These are phyloP conservation scores for Leccinum uliginosum DNA, from an alignment of 768 basidiomycete species.

Conservation along the genomic window DNA sequence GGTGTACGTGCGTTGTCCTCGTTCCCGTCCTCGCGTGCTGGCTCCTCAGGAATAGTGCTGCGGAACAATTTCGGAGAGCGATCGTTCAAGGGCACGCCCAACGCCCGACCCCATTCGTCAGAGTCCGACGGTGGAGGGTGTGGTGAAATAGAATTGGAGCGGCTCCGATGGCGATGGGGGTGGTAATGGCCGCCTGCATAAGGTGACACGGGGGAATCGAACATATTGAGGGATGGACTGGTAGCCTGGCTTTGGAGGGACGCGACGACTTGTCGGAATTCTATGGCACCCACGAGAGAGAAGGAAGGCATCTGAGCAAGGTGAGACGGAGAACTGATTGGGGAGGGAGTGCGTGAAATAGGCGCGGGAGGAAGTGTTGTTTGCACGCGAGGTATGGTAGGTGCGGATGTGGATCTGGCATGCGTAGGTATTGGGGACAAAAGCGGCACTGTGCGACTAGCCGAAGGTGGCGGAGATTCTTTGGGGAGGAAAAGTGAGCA, in stretches of 20 bases:
- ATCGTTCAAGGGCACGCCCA: constrained; percentile 49
- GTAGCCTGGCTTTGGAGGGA: constrained; percentile 71
- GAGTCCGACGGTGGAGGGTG: constrained; percentile 23
- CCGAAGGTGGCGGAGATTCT: constrained; percentile 10
- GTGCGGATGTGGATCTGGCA: constrained; percentile 36
- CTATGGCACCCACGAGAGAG: constrained; percentile 91
- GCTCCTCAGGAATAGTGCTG: constrained; percentile 24
- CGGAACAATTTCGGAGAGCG: constrained; percentile 38
- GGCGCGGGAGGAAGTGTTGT: constrained; percentile 40
- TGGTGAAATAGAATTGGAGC: constrained; percentile 32
- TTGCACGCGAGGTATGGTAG: constrained; percentile 35
- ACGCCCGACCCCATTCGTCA: constrained; percentile 49
- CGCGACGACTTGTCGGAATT: constrained; percentile 89
- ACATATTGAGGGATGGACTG: constrained; percentile 52
- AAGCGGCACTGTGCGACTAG: constrained; percentile 15
- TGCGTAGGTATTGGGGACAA: constrained; percentile 34
- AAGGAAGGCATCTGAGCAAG: constrained; percentile 69
- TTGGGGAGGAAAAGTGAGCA: constrained; percentile 2
- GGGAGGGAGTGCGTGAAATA: constrained; percentile 46
- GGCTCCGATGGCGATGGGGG: constrained; percentile 28
- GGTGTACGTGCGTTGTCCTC: constrained; percentile 16
- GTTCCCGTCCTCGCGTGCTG: constrained; percentile 5
- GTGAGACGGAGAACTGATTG: constrained; percentile 35
- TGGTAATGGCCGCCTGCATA: constrained; percentile 77
- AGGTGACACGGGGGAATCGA: constrained; percentile 65